Evolutionary conservation across 2,329 filamentous ascomycete species (phyloP), one percentile per base, ranked within the genome.

Genomic region (Whalleya microplaca): DNA sequence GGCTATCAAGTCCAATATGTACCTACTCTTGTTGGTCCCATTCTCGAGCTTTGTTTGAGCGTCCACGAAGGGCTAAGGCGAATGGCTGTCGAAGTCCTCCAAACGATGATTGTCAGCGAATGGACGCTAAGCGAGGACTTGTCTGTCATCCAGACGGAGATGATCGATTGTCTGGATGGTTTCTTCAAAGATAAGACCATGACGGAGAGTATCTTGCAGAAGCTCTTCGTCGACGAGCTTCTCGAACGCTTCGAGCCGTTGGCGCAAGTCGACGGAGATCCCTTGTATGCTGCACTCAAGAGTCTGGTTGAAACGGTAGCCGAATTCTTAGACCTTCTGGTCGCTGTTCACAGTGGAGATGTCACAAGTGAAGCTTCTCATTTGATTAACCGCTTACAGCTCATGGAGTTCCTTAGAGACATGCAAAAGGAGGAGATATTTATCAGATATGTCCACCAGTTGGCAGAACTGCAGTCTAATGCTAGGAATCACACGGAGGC

Each of bases 1-100:
- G 95, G 95, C 1, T 99, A 97, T 69, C 95, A 99, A 75, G 95
- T 99, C 19, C 95, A 98, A 75, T 99, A 98, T 72, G 95, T 99
- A 27, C 95, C 96, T 5, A 88, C 90, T 12, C 82, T 99, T 5
- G 92, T 99, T 7, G 89, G 90, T 1, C 92, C 93, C 0, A 95
- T 98, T 48, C 90, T 98, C 21, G 92, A 96, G 73, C 83, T 99
- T 9, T 99, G 95, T 70, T 81, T 99, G 53, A 98, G 94, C 69
- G 92, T 98, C 3, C 95, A 99, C 65, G 92, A 96, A 72, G 93
- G 93, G 2, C 78, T 99, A 54, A 85, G 95, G 58, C 86, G 86
- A 61, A 95, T 96, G 73, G 95, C 94, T 0, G 92, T 97, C 27
- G 91, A 96, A 71, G 90, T 99, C 19, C 76, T 99, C 59, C 92